A percentile compares a stretch with the other conserved stretches of the same genome.
Evolutionary conservation across 805 yeast species (phyloP).

Genomic region (Teunomyces tritomae): DNA sequence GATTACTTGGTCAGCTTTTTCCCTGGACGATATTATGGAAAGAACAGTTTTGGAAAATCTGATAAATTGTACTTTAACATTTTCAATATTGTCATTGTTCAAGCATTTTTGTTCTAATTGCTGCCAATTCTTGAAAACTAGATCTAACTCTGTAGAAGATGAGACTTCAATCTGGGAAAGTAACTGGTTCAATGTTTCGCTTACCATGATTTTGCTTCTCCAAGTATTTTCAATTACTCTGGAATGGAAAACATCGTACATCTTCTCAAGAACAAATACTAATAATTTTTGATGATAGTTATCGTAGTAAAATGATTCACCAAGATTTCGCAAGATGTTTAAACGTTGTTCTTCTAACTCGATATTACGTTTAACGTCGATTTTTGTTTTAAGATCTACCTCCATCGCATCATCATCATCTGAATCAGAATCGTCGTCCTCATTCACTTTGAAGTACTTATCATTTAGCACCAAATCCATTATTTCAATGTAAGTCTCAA

Average conservation of each 20-base stretch:
- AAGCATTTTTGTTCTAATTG: conserved; percentile 28
- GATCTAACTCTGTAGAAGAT: not conserved
- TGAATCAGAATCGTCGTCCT: conserved; percentile 34
- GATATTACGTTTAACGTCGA: conserved; percentile 42
- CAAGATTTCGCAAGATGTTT: conserved; percentile 33
- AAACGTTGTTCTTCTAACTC: conserved; percentile 49
- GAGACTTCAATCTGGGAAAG: conserved; percentile 5
- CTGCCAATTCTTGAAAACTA: conserved; percentile 25
- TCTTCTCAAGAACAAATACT: conserved; percentile 25
- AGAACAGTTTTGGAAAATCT: conserved; percentile 26
- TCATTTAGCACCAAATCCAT: conserved; percentile 35
- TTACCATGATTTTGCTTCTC: conserved; percentile 53
- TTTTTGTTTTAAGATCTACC: conserved; percentile 16
- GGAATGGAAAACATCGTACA: conserved; percentile 21
- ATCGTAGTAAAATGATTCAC: conserved; percentile 26
- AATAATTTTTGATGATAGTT: conserved; percentile 17
- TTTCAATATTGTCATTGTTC: conserved; percentile 48
- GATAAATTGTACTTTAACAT: conserved; percentile 53
- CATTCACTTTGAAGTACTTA: conserved; percentile 33
- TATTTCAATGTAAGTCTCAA: conserved; percentile 36
- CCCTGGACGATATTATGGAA: conserved; percentile 12
- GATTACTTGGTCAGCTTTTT: conserved; percentile 12
- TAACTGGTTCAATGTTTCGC: conserved; percentile 35
- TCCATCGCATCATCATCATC: conserved; percentile 26
- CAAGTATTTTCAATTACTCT: conserved; percentile 47